A percentile compares a stretch with the other conserved stretches of the same genome.
phyloP scores from a whole-genome alignment of 305 asterid genomes.

The Monarda citriodora region DNA sequence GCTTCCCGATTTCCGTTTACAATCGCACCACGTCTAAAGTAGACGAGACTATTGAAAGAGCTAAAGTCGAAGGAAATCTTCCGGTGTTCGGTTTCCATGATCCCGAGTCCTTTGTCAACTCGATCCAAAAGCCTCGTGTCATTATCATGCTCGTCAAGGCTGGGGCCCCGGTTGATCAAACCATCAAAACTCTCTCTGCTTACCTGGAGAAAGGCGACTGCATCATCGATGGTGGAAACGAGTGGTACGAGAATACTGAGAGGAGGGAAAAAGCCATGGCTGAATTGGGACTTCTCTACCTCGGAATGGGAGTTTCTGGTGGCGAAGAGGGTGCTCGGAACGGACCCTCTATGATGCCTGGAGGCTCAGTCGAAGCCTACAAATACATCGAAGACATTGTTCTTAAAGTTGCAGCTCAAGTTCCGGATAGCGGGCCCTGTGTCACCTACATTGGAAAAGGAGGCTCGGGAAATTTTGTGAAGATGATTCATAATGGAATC shows the following conservation, averaged over 20 bases:
- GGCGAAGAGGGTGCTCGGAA: constrained; percentile 74
- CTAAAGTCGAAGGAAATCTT: constrained; percentile 57
- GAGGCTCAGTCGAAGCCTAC: constrained; percentile 75
- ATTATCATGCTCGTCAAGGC: constrained; percentile 75
- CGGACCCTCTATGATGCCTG: constrained; percentile 76
- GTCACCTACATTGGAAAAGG: constrained; percentile 92
- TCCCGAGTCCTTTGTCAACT: constrained; percentile 54
- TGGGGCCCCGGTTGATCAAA: constrained; percentile 76
- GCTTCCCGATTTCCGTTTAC: constrained; percentile 78
- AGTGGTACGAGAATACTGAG: constrained; percentile 79
- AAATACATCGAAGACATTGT: constrained; percentile 84
- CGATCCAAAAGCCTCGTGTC: constrained; percentile 64
- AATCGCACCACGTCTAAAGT: constrained; percentile 64
- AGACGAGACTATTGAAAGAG: constrained; percentile 60
- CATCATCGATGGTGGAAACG: constrained; percentile 71
- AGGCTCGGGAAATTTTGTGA: constrained; percentile 92
- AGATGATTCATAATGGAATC: constrained; percentile 96
- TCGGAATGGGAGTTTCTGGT: constrained; percentile 96
- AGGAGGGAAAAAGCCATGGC: constrained; percentile 62
- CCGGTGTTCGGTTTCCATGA: constrained; percentile 64
- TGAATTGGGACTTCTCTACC: constrained; percentile 62
- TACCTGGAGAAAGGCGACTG: constrained; percentile 72
- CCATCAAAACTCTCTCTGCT: constrained; percentile 62
- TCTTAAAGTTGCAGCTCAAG: constrained; percentile 95
- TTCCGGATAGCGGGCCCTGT: constrained; percentile 95